Conservation (phyloP, 1,139 yeast genomes). For the Eremothecium gossypii region DNA sequence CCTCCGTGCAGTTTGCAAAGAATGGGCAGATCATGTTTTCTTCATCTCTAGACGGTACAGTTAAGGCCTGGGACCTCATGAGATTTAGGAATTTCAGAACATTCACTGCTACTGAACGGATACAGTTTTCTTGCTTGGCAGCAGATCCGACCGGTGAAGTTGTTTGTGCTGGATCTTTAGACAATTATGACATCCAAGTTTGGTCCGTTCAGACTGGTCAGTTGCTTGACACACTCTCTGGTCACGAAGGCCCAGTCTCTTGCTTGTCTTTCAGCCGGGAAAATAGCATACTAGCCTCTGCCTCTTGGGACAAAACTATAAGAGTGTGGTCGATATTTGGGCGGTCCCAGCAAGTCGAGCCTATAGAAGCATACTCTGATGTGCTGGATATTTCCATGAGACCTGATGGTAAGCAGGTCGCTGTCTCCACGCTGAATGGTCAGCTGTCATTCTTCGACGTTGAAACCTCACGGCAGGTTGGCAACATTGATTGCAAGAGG, state of each 20-base stretch:
- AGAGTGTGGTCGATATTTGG: slow-evolving; percentile 90
- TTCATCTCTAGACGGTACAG: slow-evolving; percentile 90
- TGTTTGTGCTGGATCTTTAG: slow-evolving; percentile 90
- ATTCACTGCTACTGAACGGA: slow-evolving; percentile 80
- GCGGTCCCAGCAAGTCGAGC: slow-evolving; percentile 79
- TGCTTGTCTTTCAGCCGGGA: slow-evolving; percentile 80
- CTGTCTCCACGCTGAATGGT: slow-evolving; percentile 86
- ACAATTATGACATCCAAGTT: slow-evolving; percentile 80
- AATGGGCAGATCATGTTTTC: slow-evolving; percentile 86
- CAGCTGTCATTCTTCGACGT: slow-evolving; percentile 77
- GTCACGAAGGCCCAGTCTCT: slow-evolving; percentile 95
- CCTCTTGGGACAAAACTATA: slow-evolving; percentile 94
- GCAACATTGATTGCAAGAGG: slow-evolving; percentile 74
- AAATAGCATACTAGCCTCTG: slow-evolving; percentile 71
- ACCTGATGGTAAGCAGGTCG: slow-evolving; percentile 86
- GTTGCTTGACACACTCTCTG: slow-evolving; percentile 73
- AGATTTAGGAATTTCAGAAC: slow-evolving; percentile 91
- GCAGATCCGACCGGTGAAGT: slow-evolving; percentile 97
- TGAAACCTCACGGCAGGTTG: slow-evolving; percentile 70
- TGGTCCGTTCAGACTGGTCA: slow-evolving; percentile 98
- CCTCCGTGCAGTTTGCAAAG: slow-evolving; percentile 77
- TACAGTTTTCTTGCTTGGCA: slow-evolving; percentile 82
- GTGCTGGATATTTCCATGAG: slow-evolving; percentile 78
- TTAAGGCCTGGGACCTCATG: slow-evolving; percentile 92
- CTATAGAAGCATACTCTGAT: slow-evolving; percentile 76